Conservation (phyloP, 2,329 filamentous ascomycete genomes). For the Endothia cerciana region DNA sequence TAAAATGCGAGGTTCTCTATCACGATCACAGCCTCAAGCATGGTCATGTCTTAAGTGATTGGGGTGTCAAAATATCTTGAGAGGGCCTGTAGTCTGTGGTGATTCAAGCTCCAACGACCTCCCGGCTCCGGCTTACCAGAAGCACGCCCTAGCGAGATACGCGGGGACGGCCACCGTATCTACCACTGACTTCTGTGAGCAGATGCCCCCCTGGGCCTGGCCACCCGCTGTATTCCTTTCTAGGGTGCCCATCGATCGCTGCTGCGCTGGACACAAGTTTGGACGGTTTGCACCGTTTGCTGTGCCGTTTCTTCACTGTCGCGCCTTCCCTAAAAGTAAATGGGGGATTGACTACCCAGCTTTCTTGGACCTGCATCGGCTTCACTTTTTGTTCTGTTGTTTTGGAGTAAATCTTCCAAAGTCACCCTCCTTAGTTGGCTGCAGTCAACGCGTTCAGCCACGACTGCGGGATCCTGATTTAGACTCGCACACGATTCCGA, state of each 20-base stretch:
- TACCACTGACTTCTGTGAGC: background rate
- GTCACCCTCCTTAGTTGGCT: background rate
- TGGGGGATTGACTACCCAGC: background rate
- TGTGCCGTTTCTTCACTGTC: background rate
- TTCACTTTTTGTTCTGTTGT: background rate
- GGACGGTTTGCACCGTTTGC: background rate
- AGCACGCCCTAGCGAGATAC: background rate
- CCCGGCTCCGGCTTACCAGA: background rate
- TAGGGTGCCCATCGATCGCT: background rate
- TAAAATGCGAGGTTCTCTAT: background rate
- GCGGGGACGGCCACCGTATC: too few relatives aligned
- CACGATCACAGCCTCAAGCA: background rate
- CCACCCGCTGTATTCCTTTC: background rate
- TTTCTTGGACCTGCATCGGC: background rate
- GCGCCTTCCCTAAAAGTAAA: conserved; percentile 7
- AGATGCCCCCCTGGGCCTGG: background rate
- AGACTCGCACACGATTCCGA: background rate
- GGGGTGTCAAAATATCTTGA: background rate
- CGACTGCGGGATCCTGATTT: background rate
- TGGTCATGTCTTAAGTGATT: background rate
- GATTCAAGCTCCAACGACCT: background rate
- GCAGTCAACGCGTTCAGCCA: background rate
- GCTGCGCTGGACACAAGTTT: background rate
- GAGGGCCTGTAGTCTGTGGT: background rate
- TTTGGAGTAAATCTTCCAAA: background rate